phyloP scores from a whole-genome alignment of 2,329 filamentous ascomycete genomes.

The Niveomyces coronatus region DNA sequence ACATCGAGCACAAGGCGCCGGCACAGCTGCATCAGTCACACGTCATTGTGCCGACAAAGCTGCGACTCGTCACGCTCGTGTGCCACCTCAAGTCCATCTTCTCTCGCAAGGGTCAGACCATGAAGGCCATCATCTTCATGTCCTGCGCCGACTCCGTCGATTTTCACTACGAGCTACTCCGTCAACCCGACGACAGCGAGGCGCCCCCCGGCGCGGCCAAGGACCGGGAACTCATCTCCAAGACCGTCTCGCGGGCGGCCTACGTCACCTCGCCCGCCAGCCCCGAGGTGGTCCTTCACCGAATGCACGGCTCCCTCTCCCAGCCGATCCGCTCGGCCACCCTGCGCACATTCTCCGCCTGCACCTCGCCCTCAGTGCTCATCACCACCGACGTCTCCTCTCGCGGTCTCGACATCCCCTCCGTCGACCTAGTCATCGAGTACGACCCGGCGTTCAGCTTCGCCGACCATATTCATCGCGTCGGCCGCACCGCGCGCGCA shows the following conservation, averaged over 20 bases:
- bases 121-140: conserved; percentile 95
- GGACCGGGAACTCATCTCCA: conserved; percentile 30
- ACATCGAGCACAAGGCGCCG: conserved; percentile 57
- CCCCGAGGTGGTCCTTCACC: conserved; percentile 62
- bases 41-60: conserved; percentile 75
- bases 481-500: conserved; percentile 88
- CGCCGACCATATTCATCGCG: conserved; percentile 87
- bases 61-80: conserved; percentile 79
- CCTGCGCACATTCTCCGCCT: conserved; percentile 66
- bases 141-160: conserved; percentile 96
- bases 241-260: conserved; percentile 58
- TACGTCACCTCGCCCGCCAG: conserved; percentile 69
- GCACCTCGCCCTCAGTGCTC: conserved; percentile 66
- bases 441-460: conserved; percentile 93
- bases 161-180: conserved; percentile 85
- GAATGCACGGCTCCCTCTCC: conserved; percentile 83
- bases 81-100: conserved; percentile 81
- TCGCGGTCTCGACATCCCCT: conserved; percentile 87
- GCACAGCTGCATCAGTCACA: conserved; percentile 92
- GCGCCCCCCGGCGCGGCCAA: conserved; percentile 19
- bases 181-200: conserved; percentile 24
- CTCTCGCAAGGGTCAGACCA: conserved; percentile 76
- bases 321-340: conserved; percentile 84
- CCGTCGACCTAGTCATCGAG: conserved; percentile 89
- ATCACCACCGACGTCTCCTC: conserved; percentile 94